Conservation (phyloP, 495 filamentous ascomycete species). For the Trichoderma parareesei region DNA sequence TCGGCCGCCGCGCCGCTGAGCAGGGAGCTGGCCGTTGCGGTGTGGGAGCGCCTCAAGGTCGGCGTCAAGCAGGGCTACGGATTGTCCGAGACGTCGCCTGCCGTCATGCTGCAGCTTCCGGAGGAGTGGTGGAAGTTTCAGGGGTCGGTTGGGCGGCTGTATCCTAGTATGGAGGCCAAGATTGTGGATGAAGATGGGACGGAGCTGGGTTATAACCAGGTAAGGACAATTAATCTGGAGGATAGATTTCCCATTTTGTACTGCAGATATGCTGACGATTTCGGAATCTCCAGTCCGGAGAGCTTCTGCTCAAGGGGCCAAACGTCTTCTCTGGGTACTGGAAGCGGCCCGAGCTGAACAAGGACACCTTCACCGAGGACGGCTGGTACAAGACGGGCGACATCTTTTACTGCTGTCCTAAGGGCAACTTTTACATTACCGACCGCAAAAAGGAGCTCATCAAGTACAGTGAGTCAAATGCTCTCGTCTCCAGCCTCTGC, state of each 20-base stretch:
- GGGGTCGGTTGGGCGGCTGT: slow-evolving; percentile 71
- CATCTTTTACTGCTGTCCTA: slow-evolving; percentile 48
- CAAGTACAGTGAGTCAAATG: slow-evolving; percentile 55
- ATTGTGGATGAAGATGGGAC: slow-evolving; percentile 58
- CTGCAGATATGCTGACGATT: background rate
- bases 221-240: background rate
- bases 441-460: slow-evolving; percentile 89
- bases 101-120: slow-evolving; percentile 54
- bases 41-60: slow-evolving; percentile 65
- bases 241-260: background rate
- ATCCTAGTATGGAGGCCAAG: slow-evolving; percentile 78
- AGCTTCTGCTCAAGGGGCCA: slow-evolving; percentile 72
- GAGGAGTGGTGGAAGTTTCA: slow-evolving; percentile 68
- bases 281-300: slow-evolving; percentile 40
- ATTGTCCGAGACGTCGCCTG: slow-evolving; percentile 46
- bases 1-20: slow-evolving; percentile 87
- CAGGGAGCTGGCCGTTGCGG: slow-evolving; percentile 67
- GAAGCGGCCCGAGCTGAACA: slow-evolving; percentile 59
- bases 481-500: no score
- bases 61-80: slow-evolving; percentile 59
- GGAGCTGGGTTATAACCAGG: slow-evolving; percentile 47
- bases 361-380: slow-evolving; percentile 56
- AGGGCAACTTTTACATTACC: slow-evolving; percentile 53
- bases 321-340: slow-evolving; percentile 73
- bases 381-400: slow-evolving; percentile 86